Evolutionary conservation across 306 rosid species (phyloP).

Genomic region (Lupinus albus): DNA sequence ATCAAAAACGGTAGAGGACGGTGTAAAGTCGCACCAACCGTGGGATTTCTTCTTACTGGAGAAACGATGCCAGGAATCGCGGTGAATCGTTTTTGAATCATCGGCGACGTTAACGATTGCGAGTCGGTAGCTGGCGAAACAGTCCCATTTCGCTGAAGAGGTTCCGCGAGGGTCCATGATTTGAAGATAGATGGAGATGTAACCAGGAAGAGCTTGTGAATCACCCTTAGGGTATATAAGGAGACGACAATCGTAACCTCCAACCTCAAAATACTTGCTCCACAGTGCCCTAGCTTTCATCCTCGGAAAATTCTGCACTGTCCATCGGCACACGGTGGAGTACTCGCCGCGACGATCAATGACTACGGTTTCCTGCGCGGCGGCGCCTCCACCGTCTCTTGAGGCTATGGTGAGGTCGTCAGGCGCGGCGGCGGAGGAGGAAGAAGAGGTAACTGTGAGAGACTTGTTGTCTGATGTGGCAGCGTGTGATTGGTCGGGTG

Average conservation of each 20-base stretch:
- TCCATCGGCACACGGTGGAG: constrained; percentile 93
- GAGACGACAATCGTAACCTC: constrained; percentile 96
- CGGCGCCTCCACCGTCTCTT: constrained; percentile 84
- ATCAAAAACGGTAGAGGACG: constrained; percentile 83
- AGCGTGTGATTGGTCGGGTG: constrained; percentile 64
- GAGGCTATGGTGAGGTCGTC: constrained; percentile 71
- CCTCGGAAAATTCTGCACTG: constrained; percentile 85
- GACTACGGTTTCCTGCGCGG: constrained; percentile 74
- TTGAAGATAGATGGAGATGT: constrained; percentile 94
- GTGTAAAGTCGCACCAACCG: constrained; percentile 97
- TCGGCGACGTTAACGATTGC: constrained; percentile 79
- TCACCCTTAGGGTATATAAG: constrained; percentile 95
- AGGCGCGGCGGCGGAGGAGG: constrained; percentile 56
- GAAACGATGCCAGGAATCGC: constrained; percentile 98
- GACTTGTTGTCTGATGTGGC: constrained; percentile 59
- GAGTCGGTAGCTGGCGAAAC: constrained; percentile 93
- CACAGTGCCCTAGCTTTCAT: constrained; percentile 95
- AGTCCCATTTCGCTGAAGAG: constrained; percentile 96
- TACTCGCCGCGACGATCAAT: constrained; percentile 83
- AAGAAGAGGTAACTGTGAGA: constrained; percentile 33
- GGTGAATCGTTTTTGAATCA: constrained; percentile 85
- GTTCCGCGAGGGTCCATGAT: constrained; percentile 99
- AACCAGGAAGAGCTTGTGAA: constrained; percentile 90
- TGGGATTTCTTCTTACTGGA: constrained; percentile 95
- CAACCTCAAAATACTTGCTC: constrained; percentile 99